phyloP scores from a whole-genome alignment of 1,284 basidiomycete species.

The Malassezia nana region DNA sequence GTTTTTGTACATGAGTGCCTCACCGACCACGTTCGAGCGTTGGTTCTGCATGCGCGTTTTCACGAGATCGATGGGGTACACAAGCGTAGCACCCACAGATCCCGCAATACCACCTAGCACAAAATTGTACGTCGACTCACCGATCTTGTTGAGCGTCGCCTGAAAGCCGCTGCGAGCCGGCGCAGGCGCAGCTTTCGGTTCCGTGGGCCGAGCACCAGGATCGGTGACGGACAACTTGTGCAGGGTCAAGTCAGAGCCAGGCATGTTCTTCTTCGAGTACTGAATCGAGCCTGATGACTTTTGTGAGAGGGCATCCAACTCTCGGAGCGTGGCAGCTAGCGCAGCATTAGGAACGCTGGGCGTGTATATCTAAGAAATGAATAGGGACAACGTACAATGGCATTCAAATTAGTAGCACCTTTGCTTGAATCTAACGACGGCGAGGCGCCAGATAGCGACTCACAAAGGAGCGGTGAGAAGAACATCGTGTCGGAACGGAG shows the following conservation, averaged over 20 bases:
- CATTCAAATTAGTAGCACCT: conserved; percentile 3
- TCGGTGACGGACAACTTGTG: conserved; percentile 8
- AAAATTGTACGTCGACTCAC: conserved; percentile 65
- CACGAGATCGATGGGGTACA: conserved; percentile 89
- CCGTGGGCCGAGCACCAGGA: not conserved
- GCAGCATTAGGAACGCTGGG: not conserved
- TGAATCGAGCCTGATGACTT: not conserved
- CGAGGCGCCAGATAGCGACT: conserved; percentile 4
- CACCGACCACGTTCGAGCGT: conserved; percentile 41
- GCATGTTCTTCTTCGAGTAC: not conserved
- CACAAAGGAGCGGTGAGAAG: conserved; percentile 17
- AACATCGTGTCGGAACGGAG: not conserved
- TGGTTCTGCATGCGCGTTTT: conserved; percentile 89
- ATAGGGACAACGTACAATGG: conserved; percentile 3
- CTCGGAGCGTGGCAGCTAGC: not conserved
- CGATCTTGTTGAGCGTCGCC: conserved; percentile 19
- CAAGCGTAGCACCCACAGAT: conserved; percentile 76
- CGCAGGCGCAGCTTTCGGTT: not conserved
- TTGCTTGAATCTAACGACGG: not conserved
- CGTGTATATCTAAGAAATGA: conserved; percentile 9
- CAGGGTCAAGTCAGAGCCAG: not conserved
- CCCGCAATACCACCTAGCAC: conserved; percentile 83
- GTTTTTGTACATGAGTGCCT: conserved; percentile 47
- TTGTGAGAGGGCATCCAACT: not conserved
- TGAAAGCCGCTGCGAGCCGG: conserved; percentile 5